Conservation (phyloP, 345 rosid genomes). For the Eucalyptus erythrocorys region DNA sequence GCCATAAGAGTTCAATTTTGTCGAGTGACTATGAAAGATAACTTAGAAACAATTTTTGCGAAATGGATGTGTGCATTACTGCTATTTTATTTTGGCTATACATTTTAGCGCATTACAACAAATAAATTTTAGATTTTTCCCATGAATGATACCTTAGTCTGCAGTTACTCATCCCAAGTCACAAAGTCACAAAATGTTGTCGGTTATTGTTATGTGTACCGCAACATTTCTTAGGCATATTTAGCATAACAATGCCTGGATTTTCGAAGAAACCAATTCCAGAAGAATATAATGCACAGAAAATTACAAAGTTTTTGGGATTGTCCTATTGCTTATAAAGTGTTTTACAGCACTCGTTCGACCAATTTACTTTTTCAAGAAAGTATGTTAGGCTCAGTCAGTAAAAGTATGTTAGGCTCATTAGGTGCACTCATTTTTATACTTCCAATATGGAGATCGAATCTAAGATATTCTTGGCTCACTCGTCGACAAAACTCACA, state of each 20-base stretch:
- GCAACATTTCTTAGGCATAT: not conserved
- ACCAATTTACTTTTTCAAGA: not conserved
- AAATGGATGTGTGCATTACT: not conserved
- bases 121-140: not conserved
- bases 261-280: not conserved
- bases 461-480: no score
- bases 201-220: not conserved
- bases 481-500: not conserved
- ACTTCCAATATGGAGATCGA: no score
- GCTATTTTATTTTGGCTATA: not conserved
- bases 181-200: accelerated
- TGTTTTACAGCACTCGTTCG: not conserved
- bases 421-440: no score
- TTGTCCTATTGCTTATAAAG: not conserved
- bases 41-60: not conserved
- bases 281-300: not conserved
- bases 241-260: not conserved
- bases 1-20: not conserved
- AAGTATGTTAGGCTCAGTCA: not conserved
- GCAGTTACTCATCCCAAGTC: not conserved
- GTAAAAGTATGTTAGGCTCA: no score
- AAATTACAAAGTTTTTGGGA: not conserved
- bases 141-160: not conserved
- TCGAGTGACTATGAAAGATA: not conserved
- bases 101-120: not conserved